Percentiles rank a stretch among this genome's conserved stretches.
These are phyloP conservation scores for Keqinozyma sinolaborantium DNA, from an alignment of 1,139 yeast genomes.

Conservation along the genomic window DNA sequence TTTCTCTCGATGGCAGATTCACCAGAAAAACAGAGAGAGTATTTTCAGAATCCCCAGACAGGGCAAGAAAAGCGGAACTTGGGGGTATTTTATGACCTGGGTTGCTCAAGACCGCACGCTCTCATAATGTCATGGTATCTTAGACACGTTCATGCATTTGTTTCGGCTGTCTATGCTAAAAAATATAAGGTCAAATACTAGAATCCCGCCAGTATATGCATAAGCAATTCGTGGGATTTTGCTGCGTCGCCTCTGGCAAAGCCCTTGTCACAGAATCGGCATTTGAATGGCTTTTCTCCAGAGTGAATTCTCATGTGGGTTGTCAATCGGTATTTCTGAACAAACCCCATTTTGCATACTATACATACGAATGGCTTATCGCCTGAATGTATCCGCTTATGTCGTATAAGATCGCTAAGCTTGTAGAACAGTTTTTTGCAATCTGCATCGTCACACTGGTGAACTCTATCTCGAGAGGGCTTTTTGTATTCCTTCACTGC, in stretches of 20 bases:
- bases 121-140: too few species aligned
- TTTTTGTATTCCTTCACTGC: slow-evolving; percentile 9
- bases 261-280: slow-evolving; percentile 19
- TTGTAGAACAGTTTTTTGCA: slow-evolving; percentile 14
- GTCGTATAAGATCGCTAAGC: slow-evolving; percentile 21
- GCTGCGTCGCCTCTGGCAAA: slow-evolving; percentile 28
- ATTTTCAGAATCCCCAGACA: too few species aligned
- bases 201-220: neutral
- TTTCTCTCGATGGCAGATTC: too few species aligned
- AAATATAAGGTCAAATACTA: too few species aligned
- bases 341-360: slow-evolving; percentile 19
- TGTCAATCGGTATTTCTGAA: slow-evolving; percentile 22
- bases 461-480: slow-evolving; percentile 13
- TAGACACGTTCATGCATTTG: too few species aligned
- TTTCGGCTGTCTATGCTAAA: too few species aligned
- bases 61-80: too few species aligned
- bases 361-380: slow-evolving; percentile 22
- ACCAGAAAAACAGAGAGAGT: too few species aligned
- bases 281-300: slow-evolving; percentile 24
- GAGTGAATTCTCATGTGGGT: slow-evolving; percentile 24
- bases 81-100: too few species aligned
- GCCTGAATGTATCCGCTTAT: slow-evolving; percentile 22
- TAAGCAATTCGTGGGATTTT: slow-evolving; percentile 14
- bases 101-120: too few species aligned
- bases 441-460: slow-evolving; percentile 13